Base-by-base conservation (phyloP, 2,329 filamentous ascomycete genomes). In the Phaeosphaeria sp. region DNA sequence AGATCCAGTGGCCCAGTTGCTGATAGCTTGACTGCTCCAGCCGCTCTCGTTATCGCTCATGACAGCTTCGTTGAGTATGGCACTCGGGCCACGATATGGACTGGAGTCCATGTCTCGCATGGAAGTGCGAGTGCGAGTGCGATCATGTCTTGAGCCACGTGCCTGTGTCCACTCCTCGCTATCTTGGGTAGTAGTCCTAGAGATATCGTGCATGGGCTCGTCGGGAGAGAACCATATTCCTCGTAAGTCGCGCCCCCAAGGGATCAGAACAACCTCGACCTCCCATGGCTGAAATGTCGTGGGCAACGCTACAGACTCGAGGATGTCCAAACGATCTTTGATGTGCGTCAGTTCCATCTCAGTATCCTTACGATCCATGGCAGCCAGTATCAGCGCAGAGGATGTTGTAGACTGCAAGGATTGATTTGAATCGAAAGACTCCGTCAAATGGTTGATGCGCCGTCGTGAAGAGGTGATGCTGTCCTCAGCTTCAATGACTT, bases 261-360 rank as follows among this genome's bases (percentile, higher is more conserved):
- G 91, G 7, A 93, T 74, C 56, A 93, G 87, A 1, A 93, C 87
- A 4, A 93, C 88, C 69, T 93, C 90, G 1, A 94, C 79, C 63
- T 90, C 86, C 89, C 90, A 93, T 0, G 90, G 89, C 42, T 85
- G 82, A 43, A 78, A 76, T 25, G 81, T 80, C 0, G 89, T 87
- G n/a, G 91, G 90, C 27, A 87, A 75, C 9, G 84, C 72, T 4
- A 74, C 79, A 6, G 83, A 82, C 72, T 90, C 88, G 9, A 91
- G 79, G 44, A 85, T 80, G 27, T 80, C 68, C 5, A 84, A 60
- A 5, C 81, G 77, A 21, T 78, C 75, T 61, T 85, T 83, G 9
- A 86, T 77, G 36, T 74, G 75, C 47, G 80, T 78, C 24, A 86
- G 71, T 22, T 82, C 75, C 46, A 78, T 75, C 21, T 77, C 74